Percentiles rank a stretch among this genome's conserved stretches.
These are phyloP conservation scores for Fomitiporia mediterranea DNA, from an alignment of 1,284 basidiomycete species.

Conservation along the genomic window DNA sequence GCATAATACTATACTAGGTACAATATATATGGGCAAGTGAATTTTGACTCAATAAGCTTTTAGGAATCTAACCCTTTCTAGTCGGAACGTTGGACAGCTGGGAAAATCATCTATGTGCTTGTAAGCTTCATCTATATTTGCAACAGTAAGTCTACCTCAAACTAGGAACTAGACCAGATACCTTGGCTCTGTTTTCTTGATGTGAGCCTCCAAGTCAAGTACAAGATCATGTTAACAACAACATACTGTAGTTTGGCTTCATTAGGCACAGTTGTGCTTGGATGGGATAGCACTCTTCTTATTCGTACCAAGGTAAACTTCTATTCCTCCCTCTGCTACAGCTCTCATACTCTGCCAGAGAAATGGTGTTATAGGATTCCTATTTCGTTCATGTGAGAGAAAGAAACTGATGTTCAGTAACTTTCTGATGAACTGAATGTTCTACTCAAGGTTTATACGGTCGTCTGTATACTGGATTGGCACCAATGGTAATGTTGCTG, in stretches of 20 bases:
- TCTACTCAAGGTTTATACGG: neutral
- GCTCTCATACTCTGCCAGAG: too few species aligned
- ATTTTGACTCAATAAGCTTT: too few species aligned
- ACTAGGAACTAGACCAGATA: conserved; percentile 1
- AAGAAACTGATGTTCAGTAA: neutral
- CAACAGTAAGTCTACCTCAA: neutral
- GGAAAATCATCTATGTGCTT: conserved; percentile 9
- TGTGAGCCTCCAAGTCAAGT: too few species aligned
- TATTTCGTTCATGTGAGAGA: neutral
- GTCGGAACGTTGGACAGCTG: conserved; percentile 5
- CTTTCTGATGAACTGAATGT: neutral
- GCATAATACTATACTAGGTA: neutral
- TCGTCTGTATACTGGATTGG: neutral
- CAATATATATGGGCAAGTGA: conserved; percentile 10
- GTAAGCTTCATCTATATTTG: neutral
- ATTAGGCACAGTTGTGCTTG: neutral
- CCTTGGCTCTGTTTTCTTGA: neutral
- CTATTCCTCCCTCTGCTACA: too few species aligned
- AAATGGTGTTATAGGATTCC: neutral
- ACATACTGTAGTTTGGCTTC: neutral
- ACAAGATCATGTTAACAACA: neutral
- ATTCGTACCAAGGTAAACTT: neutral
- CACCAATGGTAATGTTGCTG: neutral
- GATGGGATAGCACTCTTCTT: neutral
- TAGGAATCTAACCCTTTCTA: too few species aligned